Conservation (phyloP, 2,329 filamentous ascomycete genomes). For the Orbilia brochopaga region DNA sequence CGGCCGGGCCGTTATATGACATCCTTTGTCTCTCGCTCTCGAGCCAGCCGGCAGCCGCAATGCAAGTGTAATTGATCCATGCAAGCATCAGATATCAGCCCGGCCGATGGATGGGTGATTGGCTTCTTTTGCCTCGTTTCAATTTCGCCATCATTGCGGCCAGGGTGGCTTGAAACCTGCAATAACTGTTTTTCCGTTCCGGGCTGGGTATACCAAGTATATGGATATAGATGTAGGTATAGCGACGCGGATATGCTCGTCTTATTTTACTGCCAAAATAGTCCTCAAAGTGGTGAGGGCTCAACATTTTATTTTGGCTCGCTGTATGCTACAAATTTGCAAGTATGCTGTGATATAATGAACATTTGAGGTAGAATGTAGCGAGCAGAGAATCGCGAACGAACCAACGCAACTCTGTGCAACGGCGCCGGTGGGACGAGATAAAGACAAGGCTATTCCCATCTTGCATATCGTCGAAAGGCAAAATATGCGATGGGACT, state of each 20-base stretch:
- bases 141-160: conserved; percentile 5
- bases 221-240: conserved; percentile 12
- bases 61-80: too few species aligned
- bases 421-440: conserved; percentile 30
- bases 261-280: too few species aligned
- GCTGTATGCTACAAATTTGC: too few species aligned
- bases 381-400: conserved; percentile 28
- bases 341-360: too few species aligned
- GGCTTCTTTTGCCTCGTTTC: too few species aligned
- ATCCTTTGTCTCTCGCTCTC: conserved; percentile 15
- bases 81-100: too few species aligned
- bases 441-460: conserved; percentile 39
- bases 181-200: conserved; percentile 51
- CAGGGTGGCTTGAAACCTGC: conserved; percentile 27
- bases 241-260: too few species aligned
- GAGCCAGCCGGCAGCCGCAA: conserved; percentile 4
- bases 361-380: too few species aligned
- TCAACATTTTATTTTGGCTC: too few species aligned
- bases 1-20: conserved; percentile 21
- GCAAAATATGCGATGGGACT: neutral
- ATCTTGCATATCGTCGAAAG: neutral
- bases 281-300: too few species aligned
- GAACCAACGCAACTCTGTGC: conserved; percentile 27
- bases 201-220: too few species aligned
- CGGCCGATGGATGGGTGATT: too few species aligned